Evolutionary conservation across 768 basidiomycete species (phyloP), one percentile per base, ranked within the genome.

Genomic region (Termitomyces heimii): DNA sequence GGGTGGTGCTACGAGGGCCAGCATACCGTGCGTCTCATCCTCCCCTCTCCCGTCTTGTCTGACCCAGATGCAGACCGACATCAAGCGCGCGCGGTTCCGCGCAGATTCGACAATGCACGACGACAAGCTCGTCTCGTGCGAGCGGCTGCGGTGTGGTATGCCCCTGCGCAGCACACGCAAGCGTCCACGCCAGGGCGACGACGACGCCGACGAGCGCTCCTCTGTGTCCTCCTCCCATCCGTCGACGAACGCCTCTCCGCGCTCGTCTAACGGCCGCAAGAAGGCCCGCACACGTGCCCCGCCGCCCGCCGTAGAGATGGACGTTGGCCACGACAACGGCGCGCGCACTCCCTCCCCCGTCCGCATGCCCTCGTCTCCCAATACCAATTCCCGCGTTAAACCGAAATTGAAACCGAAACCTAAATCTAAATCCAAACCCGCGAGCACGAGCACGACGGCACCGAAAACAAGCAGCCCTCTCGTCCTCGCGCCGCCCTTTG

Each of bases 61-160:
- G 53, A 24, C 29, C 18, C 3, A 6, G 20, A 50, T 49, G 37
- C 58, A 91, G 89, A 86, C 81, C 1, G 90, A 92, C 63, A 54
- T 70, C 39, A 91, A 82, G 70, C 87, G 90, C 45, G 90, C 90
- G 0, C 78, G 89, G 5, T 92, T 90, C 74, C 82, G 89, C 50
- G 82, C 84, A 5, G 90, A 92, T 68, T 86, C 90, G 16, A 84
- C 85, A 1, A 70, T 74, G 2, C 71, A 78, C 20, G 74, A 88
- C 58, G 90, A 92, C 66, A 91, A 84, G 67, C 78, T 92, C 55
- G 69, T 70, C 1, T 80, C 86, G 0, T 92, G 90, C 65, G 68
- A 76, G 24, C 68, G 69, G 4, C 64, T 82, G 12, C 77, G 82
- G 29, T 92, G 89, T 61, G 80, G 75, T 56, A 77, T 79, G 31